phyloP scores from a whole-genome alignment of 1,284 basidiomycete genomes.

The Lentinula novae-zelandiae region DNA sequence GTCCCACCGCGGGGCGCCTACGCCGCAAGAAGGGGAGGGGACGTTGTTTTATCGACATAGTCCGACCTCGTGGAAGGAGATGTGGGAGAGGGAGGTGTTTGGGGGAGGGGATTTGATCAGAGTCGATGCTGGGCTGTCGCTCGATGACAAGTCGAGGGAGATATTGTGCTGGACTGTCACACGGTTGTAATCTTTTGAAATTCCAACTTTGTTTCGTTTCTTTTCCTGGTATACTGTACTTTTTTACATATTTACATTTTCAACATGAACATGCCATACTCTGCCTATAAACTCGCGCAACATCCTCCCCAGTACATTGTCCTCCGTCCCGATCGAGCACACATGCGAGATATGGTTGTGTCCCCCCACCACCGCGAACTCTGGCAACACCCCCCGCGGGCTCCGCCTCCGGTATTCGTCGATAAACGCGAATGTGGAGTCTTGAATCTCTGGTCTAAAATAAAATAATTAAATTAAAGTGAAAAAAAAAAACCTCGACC shows the following conservation, averaged over 20 bases:
- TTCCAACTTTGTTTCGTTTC: too few species aligned
- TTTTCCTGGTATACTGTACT: too few species aligned
- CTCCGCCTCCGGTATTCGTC: neutral
- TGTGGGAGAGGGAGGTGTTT: conserved; percentile 42
- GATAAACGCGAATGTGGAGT: neutral
- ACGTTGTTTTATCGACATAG: conserved; percentile 27
- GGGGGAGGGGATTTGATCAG: conserved; percentile 25
- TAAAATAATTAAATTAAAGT: too few species aligned
- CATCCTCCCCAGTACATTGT: conserved; percentile 3
- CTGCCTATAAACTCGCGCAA: neutral
- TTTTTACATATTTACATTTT: too few species aligned
- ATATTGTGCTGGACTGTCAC: conserved; percentile 24
- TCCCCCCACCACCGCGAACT: neutral
- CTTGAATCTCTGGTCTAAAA: neutral
- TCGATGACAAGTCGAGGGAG: conserved; percentile 3
- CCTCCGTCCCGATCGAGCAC: conserved; percentile 1
- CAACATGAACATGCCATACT: too few species aligned
- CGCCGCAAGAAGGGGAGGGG: conserved; percentile 8
- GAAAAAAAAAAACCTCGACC: too few species aligned
- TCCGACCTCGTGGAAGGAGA: conserved; percentile 35
- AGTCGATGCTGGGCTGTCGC: conserved; percentile 26
- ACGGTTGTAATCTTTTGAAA: too few species aligned
- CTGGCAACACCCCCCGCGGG: neutral
- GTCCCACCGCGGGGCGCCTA: conserved; percentile 19
- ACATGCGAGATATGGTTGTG: conserved; percentile 5